Evolutionary conservation across 495 filamentous ascomycete genomes (phyloP).

Genomic region (Sabuloglossum arenarium): DNA sequence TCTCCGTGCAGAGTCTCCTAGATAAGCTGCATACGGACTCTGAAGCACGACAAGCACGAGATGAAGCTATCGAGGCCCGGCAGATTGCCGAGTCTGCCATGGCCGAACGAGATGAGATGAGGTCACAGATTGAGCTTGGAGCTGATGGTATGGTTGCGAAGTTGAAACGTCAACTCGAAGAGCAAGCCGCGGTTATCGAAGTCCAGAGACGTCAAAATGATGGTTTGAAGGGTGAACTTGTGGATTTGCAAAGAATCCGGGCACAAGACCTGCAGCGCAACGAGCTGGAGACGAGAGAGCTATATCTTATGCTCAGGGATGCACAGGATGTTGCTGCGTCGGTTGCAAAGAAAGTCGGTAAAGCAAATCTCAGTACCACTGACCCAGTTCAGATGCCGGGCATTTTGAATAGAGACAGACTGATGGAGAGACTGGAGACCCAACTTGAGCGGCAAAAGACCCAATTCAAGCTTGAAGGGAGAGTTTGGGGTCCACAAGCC

Average conservation of each 20-base stretch:
- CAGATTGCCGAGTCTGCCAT: conserved; percentile 90
- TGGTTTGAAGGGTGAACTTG: conserved; percentile 68
- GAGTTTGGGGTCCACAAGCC: conserved; percentile 66
- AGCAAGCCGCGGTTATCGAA: conserved; percentile 77
- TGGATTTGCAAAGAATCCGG: conserved; percentile 65
- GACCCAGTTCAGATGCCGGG: conserved; percentile 64
- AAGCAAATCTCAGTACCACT: conserved; percentile 17
- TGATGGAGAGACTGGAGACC: conserved; percentile 83
- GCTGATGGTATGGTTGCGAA: conserved; percentile 88
- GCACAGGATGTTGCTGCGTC: conserved; percentile 75
- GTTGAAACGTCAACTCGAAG: conserved; percentile 78
- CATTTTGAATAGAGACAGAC: conserved; percentile 74
- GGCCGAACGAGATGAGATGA: conserved; percentile 93
- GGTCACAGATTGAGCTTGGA: conserved; percentile 73
- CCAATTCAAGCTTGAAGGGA: conserved; percentile 91
- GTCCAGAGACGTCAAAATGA: conserved; percentile 72
- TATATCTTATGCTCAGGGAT: conserved; percentile 96
- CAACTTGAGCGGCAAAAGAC: conserved; percentile 95
- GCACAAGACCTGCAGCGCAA: conserved; percentile 87
- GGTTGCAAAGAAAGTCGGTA: conserved; percentile 4
- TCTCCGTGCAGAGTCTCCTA: conserved; percentile 85
- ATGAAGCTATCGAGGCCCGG: conserved; percentile 72
- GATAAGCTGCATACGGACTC: conserved; percentile 93
- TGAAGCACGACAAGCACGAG: conserved; percentile 74
- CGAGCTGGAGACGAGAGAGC: conserved; percentile 84